Conservation (phyloP, 805 yeast species). For the Metschnikowia chrysomelidarum region DNA sequence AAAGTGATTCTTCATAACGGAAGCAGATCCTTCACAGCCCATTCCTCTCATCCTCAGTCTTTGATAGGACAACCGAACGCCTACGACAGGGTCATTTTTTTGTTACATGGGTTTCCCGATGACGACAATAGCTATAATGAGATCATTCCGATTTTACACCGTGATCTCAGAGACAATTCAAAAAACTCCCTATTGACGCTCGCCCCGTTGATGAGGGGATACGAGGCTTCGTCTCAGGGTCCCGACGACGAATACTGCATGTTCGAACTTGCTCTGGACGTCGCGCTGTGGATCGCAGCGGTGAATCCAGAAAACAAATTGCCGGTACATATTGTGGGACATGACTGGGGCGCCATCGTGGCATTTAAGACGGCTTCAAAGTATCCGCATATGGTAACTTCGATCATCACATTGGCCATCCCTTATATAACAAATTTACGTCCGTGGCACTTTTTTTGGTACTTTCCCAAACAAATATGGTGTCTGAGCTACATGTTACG, state of each 20-base stretch:
- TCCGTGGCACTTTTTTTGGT: conserved; percentile 27
- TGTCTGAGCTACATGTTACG: conserved; percentile 35
- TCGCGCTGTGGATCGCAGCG: conserved; percentile 30
- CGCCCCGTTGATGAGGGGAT: conserved; percentile 39
- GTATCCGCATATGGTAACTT: conserved; percentile 34
- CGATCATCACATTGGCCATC: conserved; percentile 37
- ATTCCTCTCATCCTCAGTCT: conserved; percentile 13
- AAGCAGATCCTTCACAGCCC: conserved; percentile 14
- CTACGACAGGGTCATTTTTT: conserved; percentile 22
- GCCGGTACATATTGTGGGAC: conserved; percentile 41
- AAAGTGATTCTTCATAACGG: conserved; percentile 10
- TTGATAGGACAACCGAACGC: conserved; percentile 1
- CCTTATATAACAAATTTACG: conserved; percentile 33
- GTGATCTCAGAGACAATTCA: conserved; percentile 17
- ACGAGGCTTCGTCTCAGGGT: conserved; percentile 33
- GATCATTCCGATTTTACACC: conserved; percentile 22
- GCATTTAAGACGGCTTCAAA: conserved; percentile 33
- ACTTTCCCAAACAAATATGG: conserved; percentile 35
- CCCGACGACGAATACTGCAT: conserved; percentile 24
- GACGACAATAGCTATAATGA: conserved; percentile 28
- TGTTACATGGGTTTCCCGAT: conserved; percentile 43
- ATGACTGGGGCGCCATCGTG: conserved; percentile 45
- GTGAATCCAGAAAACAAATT: conserved; percentile 20
- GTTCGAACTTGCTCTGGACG: conserved; percentile 33
- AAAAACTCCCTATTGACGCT: conserved; percentile 21